Base-by-base conservation (phyloP, 208 protist species). In the Herpetomonas samuelpessoai region DNA sequence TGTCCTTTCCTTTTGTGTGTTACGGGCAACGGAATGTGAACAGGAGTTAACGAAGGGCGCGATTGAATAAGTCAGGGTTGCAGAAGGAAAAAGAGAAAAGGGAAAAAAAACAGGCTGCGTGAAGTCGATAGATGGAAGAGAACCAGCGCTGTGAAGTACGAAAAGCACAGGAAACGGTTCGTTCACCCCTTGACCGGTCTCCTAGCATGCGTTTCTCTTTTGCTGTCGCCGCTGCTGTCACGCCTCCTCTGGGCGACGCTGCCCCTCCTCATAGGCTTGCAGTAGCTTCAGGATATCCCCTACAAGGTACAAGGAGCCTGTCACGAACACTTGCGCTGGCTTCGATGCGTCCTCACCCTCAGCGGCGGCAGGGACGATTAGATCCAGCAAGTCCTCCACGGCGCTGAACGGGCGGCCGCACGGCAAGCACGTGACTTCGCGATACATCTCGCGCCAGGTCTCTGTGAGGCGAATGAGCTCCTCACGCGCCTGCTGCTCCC, bases 231-330 rank as follows among this genome's bases (percentile, higher is more conserved):
- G n/a, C n/a, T n/a, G n/a, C n/a, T n/a, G n/a, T n/a, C n/a, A n/a
- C n/a, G n/a, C n/a, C n/a, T 52, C 26, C 35, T 22, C 14, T 27
- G 50, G 28, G 16, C 18, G 56, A 26, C 51, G 35, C 6, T 19
- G 27, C 35, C 47, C 61, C 4, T 48, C 51, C 45, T 76, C 55
- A 38, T 83, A 66, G 21, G 22, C 31, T 4, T 65, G 45, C 18
- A 84, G 31, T 25, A 94, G 69, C 25, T 67, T 76, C 57, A 91
- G 52, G 10, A 92, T 54, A 50, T 95, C 81, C 4, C 74, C 77
- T 10, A 95, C 65, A 19, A 95, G 65, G 56, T 86, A 95, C 51
- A 95, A 89, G n/a, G 88, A 95, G n/a, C 88, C 88, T 39, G 77
- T 86, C 27, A 91, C 76, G 62, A 95, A 88, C 29, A 92, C 76